Conservation (phyloP, 306 rosid species). For the Crotalaria pallida region DNA sequence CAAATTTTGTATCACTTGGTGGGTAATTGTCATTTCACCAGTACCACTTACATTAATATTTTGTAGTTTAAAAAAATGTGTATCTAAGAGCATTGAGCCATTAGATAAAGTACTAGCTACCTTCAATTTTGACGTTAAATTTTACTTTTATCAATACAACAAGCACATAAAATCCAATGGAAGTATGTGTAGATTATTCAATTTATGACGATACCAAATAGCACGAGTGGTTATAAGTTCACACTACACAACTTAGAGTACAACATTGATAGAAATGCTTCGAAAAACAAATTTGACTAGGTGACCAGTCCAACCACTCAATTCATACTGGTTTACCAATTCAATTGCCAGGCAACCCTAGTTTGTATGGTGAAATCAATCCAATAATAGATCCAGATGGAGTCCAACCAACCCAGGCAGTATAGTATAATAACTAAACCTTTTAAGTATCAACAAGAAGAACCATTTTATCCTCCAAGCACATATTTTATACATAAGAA, state of each 20-base stretch:
- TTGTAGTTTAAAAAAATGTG: background rate
- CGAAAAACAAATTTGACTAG: background rate
- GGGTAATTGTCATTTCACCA: background rate
- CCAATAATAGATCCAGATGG: background rate
- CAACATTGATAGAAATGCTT: background rate
- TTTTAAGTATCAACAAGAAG: background rate
- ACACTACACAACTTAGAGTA: background rate
- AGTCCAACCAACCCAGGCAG: background rate
- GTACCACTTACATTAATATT: background rate
- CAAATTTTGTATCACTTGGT: too few species aligned
- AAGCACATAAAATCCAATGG: background rate
- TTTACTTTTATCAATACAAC: constrained; percentile 2
- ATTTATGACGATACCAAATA: background rate
- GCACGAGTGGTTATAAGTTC: background rate
- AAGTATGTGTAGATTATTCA: background rate
- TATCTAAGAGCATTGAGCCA: background rate
- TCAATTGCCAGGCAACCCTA: background rate
- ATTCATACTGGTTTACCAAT: background rate
- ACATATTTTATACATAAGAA: background rate
- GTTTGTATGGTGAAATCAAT: background rate
- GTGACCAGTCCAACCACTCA: background rate
- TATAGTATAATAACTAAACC: background rate
- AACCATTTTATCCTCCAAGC: background rate
- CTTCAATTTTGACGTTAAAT: background rate
- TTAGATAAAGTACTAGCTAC: background rate